Percentiles rank a stretch among this genome's conserved stretches.
These are phyloP conservation scores for Knoxia roxburghii DNA, from an alignment of 257 asterid species.

Conservation along the genomic window DNA sequence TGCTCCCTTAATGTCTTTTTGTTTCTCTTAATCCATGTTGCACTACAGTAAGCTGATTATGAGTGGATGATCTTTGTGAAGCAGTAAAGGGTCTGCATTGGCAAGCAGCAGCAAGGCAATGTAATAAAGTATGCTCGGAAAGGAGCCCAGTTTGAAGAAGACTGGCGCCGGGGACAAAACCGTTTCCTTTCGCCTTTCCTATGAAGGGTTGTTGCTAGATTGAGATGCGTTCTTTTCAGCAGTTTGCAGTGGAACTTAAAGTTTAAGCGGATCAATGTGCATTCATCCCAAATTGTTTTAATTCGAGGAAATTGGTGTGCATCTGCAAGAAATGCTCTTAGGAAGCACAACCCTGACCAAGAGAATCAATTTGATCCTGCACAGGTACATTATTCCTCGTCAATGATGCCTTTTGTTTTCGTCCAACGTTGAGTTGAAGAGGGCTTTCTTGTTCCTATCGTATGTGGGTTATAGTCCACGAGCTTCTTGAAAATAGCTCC, in stretches of 20 bases:
- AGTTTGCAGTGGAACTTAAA: background rate
- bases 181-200: background rate
- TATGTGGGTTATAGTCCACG: no score
- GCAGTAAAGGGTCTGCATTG: background rate
- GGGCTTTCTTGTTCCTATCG: background rate
- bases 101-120: background rate
- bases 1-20: background rate
- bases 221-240: background rate
- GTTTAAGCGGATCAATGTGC: background rate
- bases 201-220: background rate
- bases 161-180: background rate
- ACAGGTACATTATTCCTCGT: background rate
- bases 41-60: background rate
- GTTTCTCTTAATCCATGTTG: background rate
- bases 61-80: background rate
- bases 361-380: background rate
- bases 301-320: background rate
- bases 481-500: no score
- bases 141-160: background rate
- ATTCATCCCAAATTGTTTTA: no score
- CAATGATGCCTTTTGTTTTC: background rate
- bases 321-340: background rate
- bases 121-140: background rate
- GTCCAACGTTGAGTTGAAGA: background rate
- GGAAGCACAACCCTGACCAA: background rate